A percentile compares a stretch with the other conserved stretches of the same genome.
phyloP scores from a whole-genome alignment of 2,329 filamentous ascomycete genomes.

The Neonectria hederae region DNA sequence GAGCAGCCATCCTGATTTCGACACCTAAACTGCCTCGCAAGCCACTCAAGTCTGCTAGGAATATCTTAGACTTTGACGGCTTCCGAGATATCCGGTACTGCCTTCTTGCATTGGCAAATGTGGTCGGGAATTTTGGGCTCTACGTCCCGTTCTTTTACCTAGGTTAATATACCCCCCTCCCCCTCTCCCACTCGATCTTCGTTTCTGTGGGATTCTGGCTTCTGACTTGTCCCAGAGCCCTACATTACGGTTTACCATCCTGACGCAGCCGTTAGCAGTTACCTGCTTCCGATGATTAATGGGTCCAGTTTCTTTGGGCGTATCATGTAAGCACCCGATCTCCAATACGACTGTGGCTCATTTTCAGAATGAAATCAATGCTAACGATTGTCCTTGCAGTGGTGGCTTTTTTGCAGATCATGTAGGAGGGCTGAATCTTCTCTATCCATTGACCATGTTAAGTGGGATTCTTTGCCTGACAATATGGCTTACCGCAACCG shows the following conservation, averaged over 20 bases:
- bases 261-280: not conserved
- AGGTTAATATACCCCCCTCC: not conserved
- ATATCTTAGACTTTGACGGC: not conserved
- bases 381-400: not conserved
- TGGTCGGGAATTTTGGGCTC: not conserved
- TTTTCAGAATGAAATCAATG: not conserved
- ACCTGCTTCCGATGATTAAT: not conserved
- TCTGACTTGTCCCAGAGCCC: not conserved
- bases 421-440: not conserved
- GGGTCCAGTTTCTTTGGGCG: not conserved
- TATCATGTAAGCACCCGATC: not conserved
- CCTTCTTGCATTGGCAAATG: not conserved
- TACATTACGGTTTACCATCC: not conserved
- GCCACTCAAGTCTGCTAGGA: not conserved
- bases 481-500: not conserved
- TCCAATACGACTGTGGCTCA: not conserved
- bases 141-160: not conserved
- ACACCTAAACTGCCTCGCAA: not conserved
- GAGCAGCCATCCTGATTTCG: not conserved
- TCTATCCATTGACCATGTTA: not conserved
- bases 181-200: no score
- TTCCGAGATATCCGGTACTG: not conserved
- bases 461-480: not conserved
- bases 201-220: not conserved
- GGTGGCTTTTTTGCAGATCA: not conserved